phyloP scores from a whole-genome alignment of 208 protist genomes.

The Trypanosoma theileri region DNA sequence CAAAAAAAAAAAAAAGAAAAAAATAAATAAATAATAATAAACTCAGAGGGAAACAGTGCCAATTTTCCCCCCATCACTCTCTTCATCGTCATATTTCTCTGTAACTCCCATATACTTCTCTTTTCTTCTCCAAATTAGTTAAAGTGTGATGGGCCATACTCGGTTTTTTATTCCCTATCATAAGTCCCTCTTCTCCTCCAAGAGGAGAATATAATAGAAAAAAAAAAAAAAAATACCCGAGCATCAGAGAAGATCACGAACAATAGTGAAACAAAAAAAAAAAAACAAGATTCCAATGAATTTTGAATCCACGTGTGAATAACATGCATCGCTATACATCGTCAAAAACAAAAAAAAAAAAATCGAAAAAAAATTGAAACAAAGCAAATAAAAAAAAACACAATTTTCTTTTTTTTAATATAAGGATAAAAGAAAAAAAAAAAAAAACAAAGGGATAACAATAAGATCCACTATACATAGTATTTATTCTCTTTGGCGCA shows the following conservation, averaged over 20 bases:
- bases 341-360: background rate
- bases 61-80: background rate
- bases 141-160: too few species aligned
- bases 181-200: background rate
- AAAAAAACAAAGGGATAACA: conserved; percentile 4
- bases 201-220: background rate
- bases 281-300: background rate
- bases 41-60: too few species aligned
- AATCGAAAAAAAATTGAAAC: background rate
- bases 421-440: conserved; percentile 18
- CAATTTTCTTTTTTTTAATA: too few species aligned
- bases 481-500: background rate
- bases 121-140: too few species aligned
- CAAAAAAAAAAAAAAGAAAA: conserved; percentile 8
- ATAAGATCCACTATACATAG: conserved; percentile 11
- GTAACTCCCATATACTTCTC: too few species aligned
- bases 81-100: background rate
- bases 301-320: background rate
- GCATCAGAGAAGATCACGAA: too few species aligned
- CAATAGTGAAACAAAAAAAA: too few species aligned
- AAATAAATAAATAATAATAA: background rate
- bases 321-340: background rate
- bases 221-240: background rate
- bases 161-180: background rate
- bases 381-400: background rate